phyloP scores from a whole-genome alignment of 768 basidiomycete species.

The Pisolithus albus region DNA sequence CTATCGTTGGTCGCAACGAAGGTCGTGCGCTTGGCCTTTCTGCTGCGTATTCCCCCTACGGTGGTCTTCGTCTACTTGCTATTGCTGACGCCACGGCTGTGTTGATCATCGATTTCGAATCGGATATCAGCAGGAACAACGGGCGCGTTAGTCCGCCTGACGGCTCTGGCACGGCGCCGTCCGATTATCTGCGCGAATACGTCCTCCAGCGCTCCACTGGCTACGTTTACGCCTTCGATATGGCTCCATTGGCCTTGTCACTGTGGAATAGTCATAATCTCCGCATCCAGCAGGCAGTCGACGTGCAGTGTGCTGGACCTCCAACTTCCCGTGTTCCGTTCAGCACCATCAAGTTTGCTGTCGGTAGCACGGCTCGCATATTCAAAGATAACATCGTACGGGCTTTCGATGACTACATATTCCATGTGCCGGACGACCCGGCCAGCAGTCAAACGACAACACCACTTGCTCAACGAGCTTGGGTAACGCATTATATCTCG shows the following conservation, averaged over 20 bases:
- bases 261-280: constrained; percentile 26
- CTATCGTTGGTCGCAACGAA: constrained; percentile 26
- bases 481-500: constrained; percentile 26
- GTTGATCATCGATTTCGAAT: constrained; percentile 20
- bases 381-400: constrained; percentile 12
- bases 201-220: constrained; percentile 24
- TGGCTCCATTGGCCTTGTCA: constrained; percentile 24
- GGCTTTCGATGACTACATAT: constrained; percentile 8
- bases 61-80: constrained; percentile 21
- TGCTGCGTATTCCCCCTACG: constrained; percentile 14
- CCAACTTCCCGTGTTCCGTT: constrained; percentile 12
- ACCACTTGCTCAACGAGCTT: constrained; percentile 24
- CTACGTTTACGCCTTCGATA: constrained; percentile 25
- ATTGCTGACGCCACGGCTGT: constrained; percentile 23
- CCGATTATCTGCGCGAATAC: constrained; percentile 23
- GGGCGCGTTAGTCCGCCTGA: constrained; percentile 22
- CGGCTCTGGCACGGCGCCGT: constrained; percentile 10
- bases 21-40: constrained; percentile 28
- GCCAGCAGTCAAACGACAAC: constrained; percentile 3
- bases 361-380: background rate
- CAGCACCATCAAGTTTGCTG: constrained; percentile 14
- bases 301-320: constrained; percentile 19
- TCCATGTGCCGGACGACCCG: constrained; percentile 1
- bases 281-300: constrained; percentile 29
- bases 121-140: constrained; percentile 25